Conservation (phyloP, 2,329 filamentous ascomycete genomes). For the Fusarium kyushuense region DNA sequence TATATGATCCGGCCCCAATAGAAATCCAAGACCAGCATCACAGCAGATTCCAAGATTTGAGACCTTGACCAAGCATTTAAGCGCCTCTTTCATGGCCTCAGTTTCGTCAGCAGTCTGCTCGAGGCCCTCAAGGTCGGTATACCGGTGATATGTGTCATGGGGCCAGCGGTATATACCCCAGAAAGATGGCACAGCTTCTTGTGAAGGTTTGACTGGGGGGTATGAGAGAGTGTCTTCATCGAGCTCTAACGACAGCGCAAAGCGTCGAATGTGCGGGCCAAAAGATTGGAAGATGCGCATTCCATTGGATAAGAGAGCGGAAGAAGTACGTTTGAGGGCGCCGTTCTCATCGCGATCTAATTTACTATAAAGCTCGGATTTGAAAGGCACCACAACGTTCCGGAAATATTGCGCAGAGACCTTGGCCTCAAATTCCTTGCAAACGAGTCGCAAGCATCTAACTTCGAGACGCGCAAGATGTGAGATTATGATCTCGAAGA, state of each 20-base stretch:
- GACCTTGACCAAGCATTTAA: constrained; percentile 67
- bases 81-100: constrained; percentile 69
- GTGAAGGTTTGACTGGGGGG: constrained; percentile 68
- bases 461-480: constrained; percentile 69
- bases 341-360: constrained; percentile 41
- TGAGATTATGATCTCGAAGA: constrained; percentile 69
- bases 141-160: constrained; percentile 68
- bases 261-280: constrained; percentile 69
- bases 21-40: constrained; percentile 75
- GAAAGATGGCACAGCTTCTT: constrained; percentile 67
- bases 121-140: constrained; percentile 68
- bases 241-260: constrained; percentile 77
- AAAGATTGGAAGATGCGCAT: constrained; percentile 72
- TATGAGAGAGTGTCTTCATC: constrained; percentile 63
- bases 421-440: constrained; percentile 66
- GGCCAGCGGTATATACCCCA: constrained; percentile 77
- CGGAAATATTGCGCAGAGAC: constrained; percentile 70
- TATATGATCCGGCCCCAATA: constrained; percentile 70
- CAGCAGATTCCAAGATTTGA: constrained; percentile 75
- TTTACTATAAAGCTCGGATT: constrained; percentile 69
- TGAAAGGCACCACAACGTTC: constrained; percentile 74
- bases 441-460: constrained; percentile 71
- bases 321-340: constrained; percentile 41
- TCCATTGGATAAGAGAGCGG: constrained; percentile 58
- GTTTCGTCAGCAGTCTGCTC: constrained; percentile 74